Base-by-base conservation (phyloP, 2,329 filamentous ascomycete species). In the Penicillium sp. region DNA sequence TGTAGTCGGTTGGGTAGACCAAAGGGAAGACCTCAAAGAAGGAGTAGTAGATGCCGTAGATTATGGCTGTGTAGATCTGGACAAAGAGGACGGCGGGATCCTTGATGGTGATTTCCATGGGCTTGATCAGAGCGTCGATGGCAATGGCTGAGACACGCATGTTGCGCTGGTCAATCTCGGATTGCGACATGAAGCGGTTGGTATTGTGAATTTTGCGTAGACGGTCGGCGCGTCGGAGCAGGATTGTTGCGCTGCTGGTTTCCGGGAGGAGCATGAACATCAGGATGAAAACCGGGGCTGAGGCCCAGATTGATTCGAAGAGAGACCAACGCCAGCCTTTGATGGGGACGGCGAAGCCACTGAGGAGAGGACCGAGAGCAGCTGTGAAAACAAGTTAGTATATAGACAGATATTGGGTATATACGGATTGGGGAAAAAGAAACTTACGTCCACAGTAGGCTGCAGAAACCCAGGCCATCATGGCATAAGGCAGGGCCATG, bases 21-120 rank as follows among this genome's bases (percentile, higher is more conserved):
- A 87, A 76, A 4, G 86, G 86, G 73, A 89, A 88, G 33, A 83
- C 83, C 68, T 88, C 86, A 70, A 89, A 89, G 74, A 83, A 89
- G 50, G 77, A 77, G 63, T 82, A 82, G 59, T 77, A 76, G 31
- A 76, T 75, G 45, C 71, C 73, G 58, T 76, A 89, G 64, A 85
- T 81, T 64, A 88, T 81, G 53, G 83, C 82, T 4, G 82, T 84
- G 73, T 88, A 89, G 45, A 87, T 58, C 67, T 86, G 83, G 0
- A 86, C 82, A 70, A 88, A 88, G 9, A 83, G 71, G 1, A 89
- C 81, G 13, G 85, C 84, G 0, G 86, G 86, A 57, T 88, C 85
- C 69, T 85, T 84, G 71, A 86, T 64, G 10, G 81, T 86, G 65
- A 88, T 85, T 72, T 86, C 81, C 23, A 85, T 69, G 4, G 86